Evolutionary conservation across 257 asterid species (phyloP).

Genomic region (Solanum chmielewskii): DNA sequence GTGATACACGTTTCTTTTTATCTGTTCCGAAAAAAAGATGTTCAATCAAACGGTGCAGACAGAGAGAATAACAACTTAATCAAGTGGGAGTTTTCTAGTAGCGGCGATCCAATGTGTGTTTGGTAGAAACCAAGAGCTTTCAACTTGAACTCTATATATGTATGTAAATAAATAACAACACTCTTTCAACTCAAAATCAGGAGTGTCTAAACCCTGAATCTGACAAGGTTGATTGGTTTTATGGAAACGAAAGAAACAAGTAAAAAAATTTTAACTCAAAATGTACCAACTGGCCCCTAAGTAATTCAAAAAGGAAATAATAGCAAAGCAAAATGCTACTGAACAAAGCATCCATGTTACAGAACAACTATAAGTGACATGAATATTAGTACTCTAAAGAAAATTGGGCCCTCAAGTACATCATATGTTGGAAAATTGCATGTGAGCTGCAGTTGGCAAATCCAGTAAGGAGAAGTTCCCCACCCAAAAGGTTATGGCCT

Average conservation of each 20-base stretch:
- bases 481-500: neutral
- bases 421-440: neutral
- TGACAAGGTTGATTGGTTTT: neutral
- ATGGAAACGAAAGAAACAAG: neutral
- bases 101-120: neutral
- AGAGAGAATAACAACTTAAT: neutral
- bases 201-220: neutral
- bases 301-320: neutral
- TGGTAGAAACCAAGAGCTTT: neutral
- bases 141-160: neutral
- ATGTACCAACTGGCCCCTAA: neutral
- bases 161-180: neutral
- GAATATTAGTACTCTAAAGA: neutral
- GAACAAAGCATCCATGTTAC: neutral
- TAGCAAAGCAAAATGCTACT: neutral
- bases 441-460: conserved; percentile 2
- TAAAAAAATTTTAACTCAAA: neutral
- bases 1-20: too few species aligned
- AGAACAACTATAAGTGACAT: neutral
- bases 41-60: neutral
- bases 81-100: neutral
- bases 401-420: neutral
- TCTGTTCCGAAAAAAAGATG: neutral
- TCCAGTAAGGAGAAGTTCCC: neutral
- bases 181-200: neutral